A percentile compares a stretch with the other conserved stretches of the same genome.
Evolutionary conservation across 768 basidiomycete species (phyloP).

Genomic region (Artomyces pyxidatus): DNA sequence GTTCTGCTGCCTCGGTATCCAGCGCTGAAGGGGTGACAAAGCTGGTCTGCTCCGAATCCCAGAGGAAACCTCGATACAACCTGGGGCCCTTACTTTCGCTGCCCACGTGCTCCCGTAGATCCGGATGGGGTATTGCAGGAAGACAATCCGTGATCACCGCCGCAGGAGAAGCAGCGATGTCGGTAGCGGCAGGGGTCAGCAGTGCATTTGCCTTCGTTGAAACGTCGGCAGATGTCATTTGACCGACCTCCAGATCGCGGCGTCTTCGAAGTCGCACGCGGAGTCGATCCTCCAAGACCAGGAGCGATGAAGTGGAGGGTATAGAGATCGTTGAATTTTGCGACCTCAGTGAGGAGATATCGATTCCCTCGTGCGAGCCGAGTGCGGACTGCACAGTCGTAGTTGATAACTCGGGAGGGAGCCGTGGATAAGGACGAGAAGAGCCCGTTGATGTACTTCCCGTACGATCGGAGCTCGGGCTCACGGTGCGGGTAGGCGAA

Average conservation of each 20-base stretch:
- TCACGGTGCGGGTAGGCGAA: slow-evolving; percentile 23
- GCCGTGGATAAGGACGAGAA: slow-evolving; percentile 14
- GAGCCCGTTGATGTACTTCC: slow-evolving; percentile 17
- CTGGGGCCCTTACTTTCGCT: slow-evolving; percentile 1
- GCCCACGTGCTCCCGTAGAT: neutral
- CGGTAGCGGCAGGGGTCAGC: slow-evolving; percentile 7
- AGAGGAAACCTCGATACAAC: slow-evolving; percentile 8
- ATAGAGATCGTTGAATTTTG: slow-evolving; percentile 8
- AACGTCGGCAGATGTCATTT: slow-evolving; percentile 17
- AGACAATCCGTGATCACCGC: slow-evolving; percentile 7
- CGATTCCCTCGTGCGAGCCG: slow-evolving; percentile 14
- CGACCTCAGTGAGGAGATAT: slow-evolving; percentile 18
- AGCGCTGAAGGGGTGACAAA: slow-evolving; percentile 16
- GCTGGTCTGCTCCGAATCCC: slow-evolving; percentile 10
- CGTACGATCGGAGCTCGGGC: slow-evolving; percentile 22
- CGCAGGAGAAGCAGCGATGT: slow-evolving; percentile 21
- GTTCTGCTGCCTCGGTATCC: slow-evolving; percentile 1
- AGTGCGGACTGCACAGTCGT: slow-evolving; percentile 24
- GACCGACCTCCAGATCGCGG: neutral
- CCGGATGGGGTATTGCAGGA: slow-evolving; percentile 2
- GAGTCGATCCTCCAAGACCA: neutral
- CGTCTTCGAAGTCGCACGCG: neutral
- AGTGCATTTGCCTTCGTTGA: slow-evolving; percentile 17
- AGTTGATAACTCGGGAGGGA: slow-evolving; percentile 22
- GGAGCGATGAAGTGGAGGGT: neutral